Percentiles rank a stretch among this genome's conserved stretches.
Conservation (phyloP, 78 protist species). For the Protostelium mycophagum region DNA sequence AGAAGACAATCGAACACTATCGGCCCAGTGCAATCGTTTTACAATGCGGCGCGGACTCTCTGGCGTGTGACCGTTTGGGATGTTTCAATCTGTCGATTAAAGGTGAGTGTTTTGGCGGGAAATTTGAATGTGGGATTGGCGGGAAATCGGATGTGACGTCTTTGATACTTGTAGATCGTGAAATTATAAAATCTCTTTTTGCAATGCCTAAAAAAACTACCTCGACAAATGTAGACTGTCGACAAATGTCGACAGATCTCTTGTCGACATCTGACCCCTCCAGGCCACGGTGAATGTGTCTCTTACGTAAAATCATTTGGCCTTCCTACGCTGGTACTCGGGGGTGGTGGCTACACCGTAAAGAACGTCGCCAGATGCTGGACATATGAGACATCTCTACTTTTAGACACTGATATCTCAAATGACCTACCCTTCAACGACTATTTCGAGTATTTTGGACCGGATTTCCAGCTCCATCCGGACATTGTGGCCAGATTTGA, state of each 20-base stretch:
- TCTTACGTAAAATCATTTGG: constrained; percentile 52
- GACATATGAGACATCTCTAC: constrained; percentile 79
- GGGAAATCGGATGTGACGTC: too few species aligned
- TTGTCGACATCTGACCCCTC: not conserved
- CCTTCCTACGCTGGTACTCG: constrained; percentile 89
- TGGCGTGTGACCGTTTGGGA: constrained; percentile 95
- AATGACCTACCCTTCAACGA: constrained; percentile 90
- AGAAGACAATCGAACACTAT: constrained; percentile 67
- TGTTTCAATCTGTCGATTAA: constrained; percentile 86
- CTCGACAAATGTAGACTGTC: too few species aligned
- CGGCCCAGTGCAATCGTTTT: constrained; percentile 93
- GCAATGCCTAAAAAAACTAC: too few species aligned
- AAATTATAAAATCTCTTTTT: too few species aligned
- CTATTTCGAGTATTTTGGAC: constrained; percentile 92
- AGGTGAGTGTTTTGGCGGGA: too few species aligned
- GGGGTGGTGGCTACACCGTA: constrained; percentile 97
- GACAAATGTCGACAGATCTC: not conserved
- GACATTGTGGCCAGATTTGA: constrained; percentile 41
- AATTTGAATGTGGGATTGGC: too few species aligned
- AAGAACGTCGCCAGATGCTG: constrained; percentile 95
- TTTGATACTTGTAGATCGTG: too few species aligned
- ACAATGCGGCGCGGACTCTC: constrained; percentile 96
- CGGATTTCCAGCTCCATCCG: constrained; percentile 82
- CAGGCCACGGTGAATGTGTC: constrained; percentile 68
- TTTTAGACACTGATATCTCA: constrained; percentile 27